Evolutionary conservation across 2,329 filamentous ascomycete genomes (phyloP).

Genomic region (Apiospora arundinis): DNA sequence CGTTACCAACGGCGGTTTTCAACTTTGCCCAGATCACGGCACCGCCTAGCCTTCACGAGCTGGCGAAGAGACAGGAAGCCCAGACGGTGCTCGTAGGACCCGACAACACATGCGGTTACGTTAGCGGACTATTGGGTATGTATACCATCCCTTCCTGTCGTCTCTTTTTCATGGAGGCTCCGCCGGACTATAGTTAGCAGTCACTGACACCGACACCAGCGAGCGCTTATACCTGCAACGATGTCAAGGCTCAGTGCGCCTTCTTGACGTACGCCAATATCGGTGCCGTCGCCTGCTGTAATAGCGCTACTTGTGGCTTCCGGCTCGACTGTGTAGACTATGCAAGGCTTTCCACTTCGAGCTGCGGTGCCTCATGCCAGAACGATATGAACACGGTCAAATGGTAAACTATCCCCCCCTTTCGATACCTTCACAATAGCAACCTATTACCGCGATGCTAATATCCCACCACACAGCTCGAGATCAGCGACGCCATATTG

Average conservation of each 20-base stretch:
- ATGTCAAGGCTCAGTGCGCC: slow-evolving; percentile 43
- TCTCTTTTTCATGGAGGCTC: not conserved
- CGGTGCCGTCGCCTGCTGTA: slow-evolving; percentile 53
- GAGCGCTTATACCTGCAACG: slow-evolving; percentile 48
- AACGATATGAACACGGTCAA: slow-evolving; percentile 51
- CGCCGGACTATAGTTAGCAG: not conserved
- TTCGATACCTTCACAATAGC: not conserved
- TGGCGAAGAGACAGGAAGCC: slow-evolving; percentile 41
- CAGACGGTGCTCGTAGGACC: slow-evolving; percentile 51
- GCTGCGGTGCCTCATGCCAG: slow-evolving; percentile 49
- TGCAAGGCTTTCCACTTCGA: slow-evolving; percentile 40
- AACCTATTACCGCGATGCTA: not conserved
- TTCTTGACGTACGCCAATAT: slow-evolving; percentile 43
- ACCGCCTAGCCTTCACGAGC: slow-evolving; percentile 44
- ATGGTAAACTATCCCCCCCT: slow-evolving; percentile 45
- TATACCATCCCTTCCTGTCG: not conserved
- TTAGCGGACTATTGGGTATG: slow-evolving; percentile 48
- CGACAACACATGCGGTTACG: slow-evolving; percentile 58
- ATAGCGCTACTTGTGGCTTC: slow-evolving; percentile 42
- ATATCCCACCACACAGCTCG: slow-evolving; percentile 40
- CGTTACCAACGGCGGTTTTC: slow-evolving; percentile 43
- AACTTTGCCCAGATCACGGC: slow-evolving; percentile 49
- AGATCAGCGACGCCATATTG: slow-evolving; percentile 46
- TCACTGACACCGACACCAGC: slow-evolving; percentile 34
- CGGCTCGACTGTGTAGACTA: slow-evolving; percentile 48